Evolutionary conservation across 108 stramenopile species (phyloP).

Genomic region (Nitzschia sp.): DNA sequence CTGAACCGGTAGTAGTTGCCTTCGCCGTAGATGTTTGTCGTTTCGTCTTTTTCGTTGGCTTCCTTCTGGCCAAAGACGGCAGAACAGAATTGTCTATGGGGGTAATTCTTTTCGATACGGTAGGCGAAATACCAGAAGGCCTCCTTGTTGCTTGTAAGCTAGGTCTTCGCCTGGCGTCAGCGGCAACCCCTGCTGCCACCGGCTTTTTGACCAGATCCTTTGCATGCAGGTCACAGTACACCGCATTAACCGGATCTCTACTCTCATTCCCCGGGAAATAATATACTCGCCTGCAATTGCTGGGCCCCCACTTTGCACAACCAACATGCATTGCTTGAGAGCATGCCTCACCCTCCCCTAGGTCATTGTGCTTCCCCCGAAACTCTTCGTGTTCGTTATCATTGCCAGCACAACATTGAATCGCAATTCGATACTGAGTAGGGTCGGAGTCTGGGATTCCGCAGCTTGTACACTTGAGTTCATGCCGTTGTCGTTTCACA

Average conservation of each 20-base stretch:
- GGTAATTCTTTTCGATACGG: background rate
- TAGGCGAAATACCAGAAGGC: background rate
- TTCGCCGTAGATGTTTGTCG: background rate
- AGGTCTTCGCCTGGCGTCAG: too few species aligned
- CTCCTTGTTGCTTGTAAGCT: background rate
- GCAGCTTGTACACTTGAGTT: background rate
- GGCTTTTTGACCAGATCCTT: background rate
- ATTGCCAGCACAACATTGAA: conserved; percentile 14
- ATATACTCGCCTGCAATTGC: background rate
- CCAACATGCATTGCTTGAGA: conserved; percentile 15
- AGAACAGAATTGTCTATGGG: background rate
- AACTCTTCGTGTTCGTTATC: conserved; percentile 10
- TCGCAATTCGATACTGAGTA: background rate
- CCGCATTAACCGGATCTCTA: background rate
- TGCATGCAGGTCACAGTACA: conserved; percentile 13
- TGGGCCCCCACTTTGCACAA: conserved; percentile 10
- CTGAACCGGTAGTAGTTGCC: background rate
- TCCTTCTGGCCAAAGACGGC: background rate
- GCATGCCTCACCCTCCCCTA: conserved; percentile 5
- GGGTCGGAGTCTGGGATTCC: background rate
- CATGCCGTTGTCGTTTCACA: background rate
- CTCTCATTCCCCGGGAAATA: conserved; percentile 11
- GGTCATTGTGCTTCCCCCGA: background rate
- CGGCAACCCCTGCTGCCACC: background rate
- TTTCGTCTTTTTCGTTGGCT: background rate